A percentile compares a stretch with the other conserved stretches of the same genome.
Conservation (phyloP, 306 rosid genomes). For the Sindora glabra region DNA sequence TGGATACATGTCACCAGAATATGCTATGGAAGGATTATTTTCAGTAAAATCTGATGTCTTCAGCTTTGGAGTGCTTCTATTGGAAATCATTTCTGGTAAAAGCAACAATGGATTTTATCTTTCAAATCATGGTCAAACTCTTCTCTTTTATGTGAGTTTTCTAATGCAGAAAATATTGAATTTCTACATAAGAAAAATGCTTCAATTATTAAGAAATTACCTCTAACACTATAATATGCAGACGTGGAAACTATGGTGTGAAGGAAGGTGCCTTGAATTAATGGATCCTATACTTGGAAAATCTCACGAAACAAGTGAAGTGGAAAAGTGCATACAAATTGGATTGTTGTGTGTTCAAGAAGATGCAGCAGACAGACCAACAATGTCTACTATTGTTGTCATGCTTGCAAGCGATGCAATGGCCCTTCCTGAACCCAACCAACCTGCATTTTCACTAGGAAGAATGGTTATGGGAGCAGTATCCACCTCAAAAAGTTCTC, state of each 20-base stretch:
- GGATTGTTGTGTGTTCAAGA: conserved; percentile 44
- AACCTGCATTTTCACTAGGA: conserved; percentile 28
- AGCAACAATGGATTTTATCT: neutral
- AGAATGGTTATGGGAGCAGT: neutral
- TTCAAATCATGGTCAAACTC: neutral
- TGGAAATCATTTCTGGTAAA: conserved; percentile 13
- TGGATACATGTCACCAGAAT: conserved; percentile 32
- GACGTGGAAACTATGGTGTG: conserved; percentile 45
- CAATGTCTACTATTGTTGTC: conserved; percentile 27
- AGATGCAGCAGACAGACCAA: conserved; percentile 34
- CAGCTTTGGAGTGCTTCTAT: conserved; percentile 12
- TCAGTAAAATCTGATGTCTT: conserved; percentile 14
- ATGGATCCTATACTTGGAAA: conserved; percentile 29
- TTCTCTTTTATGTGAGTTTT: conserved; percentile 7
- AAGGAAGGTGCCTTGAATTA: conserved; percentile 25
- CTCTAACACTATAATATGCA: neutral
- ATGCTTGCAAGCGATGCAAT: conserved; percentile 23
- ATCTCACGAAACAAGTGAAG: neutral
- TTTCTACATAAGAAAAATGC: neutral
- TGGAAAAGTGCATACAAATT: conserved; percentile 29
- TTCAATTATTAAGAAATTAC: neutral
- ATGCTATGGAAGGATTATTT: conserved; percentile 17
- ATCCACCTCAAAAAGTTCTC: conserved; percentile 13
- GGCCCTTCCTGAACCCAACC: conserved; percentile 28
- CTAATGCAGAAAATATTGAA: neutral